Conservation (phyloP, 345 rosid species). For the Euclidium syriacum region DNA sequence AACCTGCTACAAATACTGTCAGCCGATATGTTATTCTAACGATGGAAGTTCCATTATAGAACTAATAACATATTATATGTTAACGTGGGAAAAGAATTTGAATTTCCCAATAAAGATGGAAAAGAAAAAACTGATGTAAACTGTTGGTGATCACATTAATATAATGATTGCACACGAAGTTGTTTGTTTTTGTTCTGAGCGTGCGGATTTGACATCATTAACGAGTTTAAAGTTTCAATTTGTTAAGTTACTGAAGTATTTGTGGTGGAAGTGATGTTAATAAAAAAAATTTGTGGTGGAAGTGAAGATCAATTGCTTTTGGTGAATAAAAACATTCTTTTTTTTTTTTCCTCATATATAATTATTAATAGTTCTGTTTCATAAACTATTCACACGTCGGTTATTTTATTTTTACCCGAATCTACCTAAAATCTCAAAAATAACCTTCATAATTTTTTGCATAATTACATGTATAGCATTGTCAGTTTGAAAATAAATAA, state of each 20-base stretch:
- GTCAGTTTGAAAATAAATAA: no score
- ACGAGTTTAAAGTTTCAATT: slow-evolving; percentile 5
- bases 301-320: no score
- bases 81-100: neutral
- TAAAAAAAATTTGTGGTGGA: no score
- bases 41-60: slow-evolving; percentile 1
- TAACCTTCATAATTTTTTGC: no score
- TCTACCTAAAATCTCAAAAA: no score
- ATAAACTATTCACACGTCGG: no score
- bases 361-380: no score
- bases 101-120: neutral
- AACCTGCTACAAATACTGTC: neutral
- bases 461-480: no score
- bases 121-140: neutral
- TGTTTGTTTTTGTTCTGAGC: slow-evolving; percentile 19
- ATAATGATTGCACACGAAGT: slow-evolving; percentile 20
- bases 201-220: slow-evolving; percentile 28
- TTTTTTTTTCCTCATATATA: no score
- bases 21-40: slow-evolving; percentile 3
- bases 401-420: no score
- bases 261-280: neutral
- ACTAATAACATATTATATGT: slow-evolving; percentile 1
- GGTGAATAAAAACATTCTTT: no score
- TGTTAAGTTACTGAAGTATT: neutral
- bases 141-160: slow-evolving; percentile 21